Evolutionary conservation across 225 moss, liverwort and hornwort genomes (phyloP), one percentile per base, ranked within the genome.

Genomic region (Marchantia paleacea): DNA sequence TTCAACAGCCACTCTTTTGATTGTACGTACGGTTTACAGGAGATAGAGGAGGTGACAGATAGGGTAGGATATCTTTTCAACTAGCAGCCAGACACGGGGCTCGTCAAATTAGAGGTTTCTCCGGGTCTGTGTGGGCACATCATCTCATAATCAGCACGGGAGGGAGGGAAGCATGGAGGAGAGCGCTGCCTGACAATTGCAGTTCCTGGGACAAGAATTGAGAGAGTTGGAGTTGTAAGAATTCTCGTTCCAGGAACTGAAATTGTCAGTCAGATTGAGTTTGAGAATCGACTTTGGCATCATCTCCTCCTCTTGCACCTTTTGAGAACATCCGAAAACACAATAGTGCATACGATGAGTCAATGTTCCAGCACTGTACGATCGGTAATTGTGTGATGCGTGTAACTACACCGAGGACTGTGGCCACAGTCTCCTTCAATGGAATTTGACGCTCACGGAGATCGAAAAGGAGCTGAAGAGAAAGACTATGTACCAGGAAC

Each of bases 241-340:
- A 31, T 68, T 68, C 68, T 68, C 68, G 29, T 68, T 31, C 68
- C 68, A 68, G 68, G 30, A 68, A 68, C 68, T 68, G 30, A 26
- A 68, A 68, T 68, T 68, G 68, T 31, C 68, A 68, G 68, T 12
- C 68, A 68, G 68, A 6, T 18, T 68, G 68, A 29, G 68, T 31
- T 68, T 11, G 68, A 13, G 30, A 68, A 68, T 68, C 29, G 29
- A 31, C 10, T 15, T 29, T 18, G 14, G 30, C 68, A 68, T 68
- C 68, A 12, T 68, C 68, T 68, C 28, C 30, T 68, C 66, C 31
- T 29, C 68, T 10, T 68, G 14, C 29, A 68, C n/a, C 11, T 31
- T 68, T 68, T 31, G 13, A 28, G 30, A 14, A 68, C 68, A 68
- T 31, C 25, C 5, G 14, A 19, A 29, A 68, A 0, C 68, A 68